These are phyloP conservation scores for Mucor velutinosus DNA, from an alignment of 371 early-diverging fungal species.

Conservation along the genomic window DNA sequence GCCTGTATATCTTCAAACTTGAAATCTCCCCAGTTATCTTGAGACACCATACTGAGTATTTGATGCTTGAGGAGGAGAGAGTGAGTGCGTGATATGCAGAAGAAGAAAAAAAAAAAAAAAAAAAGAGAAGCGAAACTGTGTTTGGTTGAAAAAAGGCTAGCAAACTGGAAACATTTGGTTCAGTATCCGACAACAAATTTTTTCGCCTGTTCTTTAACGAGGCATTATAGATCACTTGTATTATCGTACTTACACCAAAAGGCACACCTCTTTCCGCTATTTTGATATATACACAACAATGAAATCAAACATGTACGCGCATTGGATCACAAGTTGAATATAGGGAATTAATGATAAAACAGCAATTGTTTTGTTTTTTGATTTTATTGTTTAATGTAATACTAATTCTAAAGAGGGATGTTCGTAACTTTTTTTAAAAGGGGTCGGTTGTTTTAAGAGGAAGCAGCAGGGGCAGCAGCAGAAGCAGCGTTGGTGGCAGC, in stretches of 20 bases:
- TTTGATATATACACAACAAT: not conserved
- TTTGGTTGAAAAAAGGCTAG: not conserved
- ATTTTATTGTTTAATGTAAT: not conserved
- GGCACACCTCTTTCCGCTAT: no score
- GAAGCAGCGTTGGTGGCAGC: slow-evolving; percentile 11
- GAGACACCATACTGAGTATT: not conserved
- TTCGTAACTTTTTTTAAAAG: not conserved
- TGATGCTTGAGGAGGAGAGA: no score
- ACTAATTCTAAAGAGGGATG: not conserved
- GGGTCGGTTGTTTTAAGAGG: not conserved
- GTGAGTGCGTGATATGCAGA: not conserved
- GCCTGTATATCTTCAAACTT: slow-evolving; percentile 16
- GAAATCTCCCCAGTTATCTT: slow-evolving; percentile 16
- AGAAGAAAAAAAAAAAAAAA: not conserved
- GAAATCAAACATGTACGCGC: not conserved
- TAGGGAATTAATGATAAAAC: not conserved
- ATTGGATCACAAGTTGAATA: not conserved
- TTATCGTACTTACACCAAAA: no score
- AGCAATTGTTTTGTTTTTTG: not conserved
- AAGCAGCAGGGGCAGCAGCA: not conserved
- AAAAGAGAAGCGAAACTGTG: not conserved
- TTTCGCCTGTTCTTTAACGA: not conserved
- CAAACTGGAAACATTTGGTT: not conserved
- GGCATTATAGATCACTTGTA: no score
- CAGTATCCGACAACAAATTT: not conserved